Percentiles rank a stretch among this genome's conserved stretches.
Conservation (phyloP, 805 yeast genomes). For the Ogataea ramenticola region DNA sequence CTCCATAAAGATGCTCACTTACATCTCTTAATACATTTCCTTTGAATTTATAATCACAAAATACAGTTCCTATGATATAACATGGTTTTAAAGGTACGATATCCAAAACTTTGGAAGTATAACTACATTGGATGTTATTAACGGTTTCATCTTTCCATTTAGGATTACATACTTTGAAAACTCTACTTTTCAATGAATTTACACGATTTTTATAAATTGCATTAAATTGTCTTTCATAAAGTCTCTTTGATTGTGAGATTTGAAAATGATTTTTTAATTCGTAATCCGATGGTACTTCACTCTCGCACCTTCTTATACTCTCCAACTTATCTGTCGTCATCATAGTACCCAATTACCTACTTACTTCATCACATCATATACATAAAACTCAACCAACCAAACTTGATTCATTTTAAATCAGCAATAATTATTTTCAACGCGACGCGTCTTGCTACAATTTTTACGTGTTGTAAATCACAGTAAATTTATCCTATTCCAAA, state of each 20-base stretch:
- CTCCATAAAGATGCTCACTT: constrained; percentile 47
- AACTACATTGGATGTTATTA: constrained; percentile 22
- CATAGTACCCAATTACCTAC: background rate
- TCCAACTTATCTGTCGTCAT: background rate
- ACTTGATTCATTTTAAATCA: no score
- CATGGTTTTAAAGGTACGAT: constrained; percentile 53
- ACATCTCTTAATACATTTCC: constrained; percentile 83
- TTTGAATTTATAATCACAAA: constrained; percentile 75
- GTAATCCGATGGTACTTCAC: constrained; percentile 7
- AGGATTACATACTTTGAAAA: constrained; percentile 33
- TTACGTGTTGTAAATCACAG: no score
- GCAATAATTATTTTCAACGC: no score
- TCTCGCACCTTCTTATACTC: constrained; percentile 6
- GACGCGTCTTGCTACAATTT: no score
- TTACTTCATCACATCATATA: no score
- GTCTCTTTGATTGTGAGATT: constrained; percentile 21
- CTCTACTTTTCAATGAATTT: constrained; percentile 37
- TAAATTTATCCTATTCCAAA: no score
- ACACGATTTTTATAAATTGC: constrained; percentile 48
- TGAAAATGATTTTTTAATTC: constrained; percentile 5
- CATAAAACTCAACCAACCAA: no score
- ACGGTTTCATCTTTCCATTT: constrained; percentile 37
- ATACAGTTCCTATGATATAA: constrained; percentile 85
- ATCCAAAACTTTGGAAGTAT: constrained; percentile 49
- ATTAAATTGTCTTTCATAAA: constrained; percentile 52